Conservation (phyloP, 2,329 filamentous ascomycete species). For the Exophiala phaeomuriformis region DNA sequence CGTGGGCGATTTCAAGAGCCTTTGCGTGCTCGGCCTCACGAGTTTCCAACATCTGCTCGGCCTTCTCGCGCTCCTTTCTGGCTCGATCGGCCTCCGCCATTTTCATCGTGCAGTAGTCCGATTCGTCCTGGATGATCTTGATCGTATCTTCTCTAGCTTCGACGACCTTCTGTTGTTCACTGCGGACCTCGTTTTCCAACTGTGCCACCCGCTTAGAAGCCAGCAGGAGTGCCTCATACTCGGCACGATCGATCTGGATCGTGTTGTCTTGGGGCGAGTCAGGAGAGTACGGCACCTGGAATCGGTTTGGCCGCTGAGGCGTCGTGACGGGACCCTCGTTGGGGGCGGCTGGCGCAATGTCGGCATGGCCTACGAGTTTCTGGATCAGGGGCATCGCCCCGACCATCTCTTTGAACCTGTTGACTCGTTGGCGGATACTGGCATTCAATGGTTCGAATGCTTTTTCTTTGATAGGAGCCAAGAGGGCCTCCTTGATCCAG, state of each 20-base stretch:
- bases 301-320: not conserved
- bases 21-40: no score
- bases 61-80: not conserved
- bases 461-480: not conserved
- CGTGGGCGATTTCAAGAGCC: no score
- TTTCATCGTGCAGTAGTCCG: no score
- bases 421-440: not conserved
- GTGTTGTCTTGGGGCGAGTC: not conserved
- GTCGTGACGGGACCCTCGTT: not conserved
- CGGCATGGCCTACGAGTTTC: not conserved
- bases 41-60: no score
- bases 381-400: not conserved
- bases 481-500: not conserved
- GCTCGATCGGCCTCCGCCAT: no score
- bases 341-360: not conserved
- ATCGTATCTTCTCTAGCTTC: no score
- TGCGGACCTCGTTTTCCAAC: not conserved
- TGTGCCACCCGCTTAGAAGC: not conserved
- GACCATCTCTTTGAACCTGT: not conserved
- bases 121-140: no score
- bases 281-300: not conserved
- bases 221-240: not conserved
- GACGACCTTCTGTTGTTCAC: no score
- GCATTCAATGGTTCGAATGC: not conserved
- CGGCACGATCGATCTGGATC: not conserved